Percentiles rank a stretch among this genome's conserved stretches.
Evolutionary conservation across 768 basidiomycete species (phyloP).

Genomic region (Xerocomellus intermedius): DNA sequence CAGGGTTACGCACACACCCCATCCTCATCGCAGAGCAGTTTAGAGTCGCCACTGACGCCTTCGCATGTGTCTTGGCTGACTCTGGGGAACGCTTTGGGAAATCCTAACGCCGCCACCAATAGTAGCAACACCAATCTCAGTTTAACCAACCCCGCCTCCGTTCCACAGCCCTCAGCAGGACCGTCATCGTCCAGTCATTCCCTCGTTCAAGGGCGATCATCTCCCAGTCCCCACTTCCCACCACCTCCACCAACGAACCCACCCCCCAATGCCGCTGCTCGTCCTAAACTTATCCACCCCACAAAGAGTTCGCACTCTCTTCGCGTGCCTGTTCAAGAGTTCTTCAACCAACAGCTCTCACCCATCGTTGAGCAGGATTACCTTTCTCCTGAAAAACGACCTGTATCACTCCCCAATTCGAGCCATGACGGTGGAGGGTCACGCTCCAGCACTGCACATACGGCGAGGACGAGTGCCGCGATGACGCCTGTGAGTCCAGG

Average conservation of each 20-base stretch:
- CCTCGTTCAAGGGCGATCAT: slow-evolving; percentile 20
- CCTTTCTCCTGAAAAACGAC: slow-evolving; percentile 47
- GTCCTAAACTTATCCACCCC: slow-evolving; percentile 33
- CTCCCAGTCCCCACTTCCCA: slow-evolving; percentile 34
- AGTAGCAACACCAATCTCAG: slow-evolving; percentile 4
- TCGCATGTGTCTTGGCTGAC: slow-evolving; percentile 41
- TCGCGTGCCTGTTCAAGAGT: slow-evolving; percentile 36
- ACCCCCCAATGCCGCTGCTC: slow-evolving; percentile 27
- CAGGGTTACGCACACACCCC: slow-evolving; percentile 30
- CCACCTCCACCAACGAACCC: slow-evolving; percentile 32
- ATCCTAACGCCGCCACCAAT: slow-evolving; percentile 3
- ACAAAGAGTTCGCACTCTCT: slow-evolving; percentile 44
- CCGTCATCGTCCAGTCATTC: slow-evolving; percentile 15
- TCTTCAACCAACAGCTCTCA: slow-evolving; percentile 46
- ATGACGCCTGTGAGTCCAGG: slow-evolving; percentile 28
- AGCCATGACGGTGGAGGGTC: slow-evolving; percentile 27
- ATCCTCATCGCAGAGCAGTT: slow-evolving; percentile 31
- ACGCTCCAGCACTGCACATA: slow-evolving; percentile 29
- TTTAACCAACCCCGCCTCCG: background rate
- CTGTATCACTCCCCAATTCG: slow-evolving; percentile 32
- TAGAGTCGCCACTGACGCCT: slow-evolving; percentile 36
- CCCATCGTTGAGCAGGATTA: slow-evolving; percentile 69
- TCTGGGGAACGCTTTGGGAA: slow-evolving; percentile 9
- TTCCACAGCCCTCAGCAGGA: background rate
- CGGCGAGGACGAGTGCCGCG: slow-evolving; percentile 33